Percentiles rank a stretch among this genome's conserved stretches.
Conservation (phyloP, 1,139 yeast genomes). For the Entelexis sorbosivorans region DNA sequence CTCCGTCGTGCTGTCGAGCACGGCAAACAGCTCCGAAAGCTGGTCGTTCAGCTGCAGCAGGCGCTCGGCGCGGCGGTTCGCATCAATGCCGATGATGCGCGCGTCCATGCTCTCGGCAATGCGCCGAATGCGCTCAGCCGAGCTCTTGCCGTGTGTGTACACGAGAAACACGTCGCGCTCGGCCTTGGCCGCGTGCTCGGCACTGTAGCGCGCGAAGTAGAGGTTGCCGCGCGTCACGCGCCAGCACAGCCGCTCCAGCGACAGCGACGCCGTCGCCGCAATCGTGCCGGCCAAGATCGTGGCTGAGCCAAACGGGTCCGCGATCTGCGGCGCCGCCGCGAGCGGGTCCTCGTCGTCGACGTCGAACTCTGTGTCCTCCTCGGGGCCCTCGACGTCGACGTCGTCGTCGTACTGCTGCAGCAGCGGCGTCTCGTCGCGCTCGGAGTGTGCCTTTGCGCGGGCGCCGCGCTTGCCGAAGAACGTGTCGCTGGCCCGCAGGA, state of each 20-base stretch:
- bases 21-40: slow-evolving; percentile 53
- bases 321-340: not conserved
- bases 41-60: slow-evolving; percentile 47
- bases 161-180: slow-evolving; percentile 51
- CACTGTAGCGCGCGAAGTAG: slow-evolving; percentile 58
- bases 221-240: slow-evolving; percentile 84
- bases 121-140: slow-evolving; percentile 55
- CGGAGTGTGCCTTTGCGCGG: not conserved
- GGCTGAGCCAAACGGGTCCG: not conserved
- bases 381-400: slow-evolving; percentile 17
- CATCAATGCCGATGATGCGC: slow-evolving; percentile 53
- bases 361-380: slow-evolving; percentile 23
- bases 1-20: slow-evolving; percentile 57
- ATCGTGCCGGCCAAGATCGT: slow-evolving; percentile 68
- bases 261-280: slow-evolving; percentile 53
- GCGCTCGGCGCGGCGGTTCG: slow-evolving; percentile 33
- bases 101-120: slow-evolving; percentile 84
- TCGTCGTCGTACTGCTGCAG: slow-evolving; percentile 13
- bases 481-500: slow-evolving; percentile 54
- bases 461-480: slow-evolving; percentile 39
- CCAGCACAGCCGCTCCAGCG: slow-evolving; percentile 84
- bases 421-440: slow-evolving; percentile 14
- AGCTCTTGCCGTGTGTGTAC: slow-evolving; percentile 75
- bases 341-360: slow-evolving; percentile 19
- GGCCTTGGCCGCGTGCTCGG: slow-evolving; percentile 43